Percentiles rank a stretch among this genome's conserved stretches.
Conservation (phyloP, 306 rosid genomes). For the Rubus idaeus region DNA sequence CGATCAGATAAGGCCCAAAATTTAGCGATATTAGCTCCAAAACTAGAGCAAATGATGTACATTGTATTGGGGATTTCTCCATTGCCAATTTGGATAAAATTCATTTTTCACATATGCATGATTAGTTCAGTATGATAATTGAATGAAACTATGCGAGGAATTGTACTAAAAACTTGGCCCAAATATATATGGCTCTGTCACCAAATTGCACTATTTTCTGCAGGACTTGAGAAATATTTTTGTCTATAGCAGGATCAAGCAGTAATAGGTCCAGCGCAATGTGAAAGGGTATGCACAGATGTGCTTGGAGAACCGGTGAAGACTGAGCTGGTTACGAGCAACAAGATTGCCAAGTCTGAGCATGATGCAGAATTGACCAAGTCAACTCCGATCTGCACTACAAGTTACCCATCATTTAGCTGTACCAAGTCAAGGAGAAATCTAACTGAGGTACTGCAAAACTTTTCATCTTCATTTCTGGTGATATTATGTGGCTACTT, state of each 20-base stretch:
- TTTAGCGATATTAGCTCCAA: not conserved
- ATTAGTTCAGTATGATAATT: not conserved
- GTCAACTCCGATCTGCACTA: constrained; percentile 32
- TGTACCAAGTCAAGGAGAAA: constrained; percentile 63
- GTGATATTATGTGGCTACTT: not conserved
- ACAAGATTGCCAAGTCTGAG: constrained; percentile 38
- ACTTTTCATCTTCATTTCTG: constrained; percentile 7
- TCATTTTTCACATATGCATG: not conserved
- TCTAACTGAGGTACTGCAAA: constrained; percentile 69
- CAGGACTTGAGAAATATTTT: constrained; percentile 54
- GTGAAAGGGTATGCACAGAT: constrained; percentile 30
- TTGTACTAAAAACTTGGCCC: not conserved
- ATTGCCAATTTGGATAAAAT: not conserved
- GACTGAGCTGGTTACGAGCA: constrained; percentile 27
- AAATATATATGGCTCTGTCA: constrained; percentile 29
- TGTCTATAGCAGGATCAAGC: constrained; percentile 72
- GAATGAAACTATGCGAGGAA: not conserved
- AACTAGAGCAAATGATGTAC: not conserved
- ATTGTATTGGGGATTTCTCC: not conserved
- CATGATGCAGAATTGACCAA: constrained; percentile 44
- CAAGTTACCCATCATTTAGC: constrained; percentile 41
- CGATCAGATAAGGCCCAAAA: not conserved
- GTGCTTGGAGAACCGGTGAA: constrained; percentile 18
- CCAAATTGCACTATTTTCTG: constrained; percentile 46
- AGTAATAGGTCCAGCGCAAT: constrained; percentile 35